phyloP scores from a whole-genome alignment of 2,329 filamentous ascomycete genomes.

The Sporothrix pseudoabietina region DNA sequence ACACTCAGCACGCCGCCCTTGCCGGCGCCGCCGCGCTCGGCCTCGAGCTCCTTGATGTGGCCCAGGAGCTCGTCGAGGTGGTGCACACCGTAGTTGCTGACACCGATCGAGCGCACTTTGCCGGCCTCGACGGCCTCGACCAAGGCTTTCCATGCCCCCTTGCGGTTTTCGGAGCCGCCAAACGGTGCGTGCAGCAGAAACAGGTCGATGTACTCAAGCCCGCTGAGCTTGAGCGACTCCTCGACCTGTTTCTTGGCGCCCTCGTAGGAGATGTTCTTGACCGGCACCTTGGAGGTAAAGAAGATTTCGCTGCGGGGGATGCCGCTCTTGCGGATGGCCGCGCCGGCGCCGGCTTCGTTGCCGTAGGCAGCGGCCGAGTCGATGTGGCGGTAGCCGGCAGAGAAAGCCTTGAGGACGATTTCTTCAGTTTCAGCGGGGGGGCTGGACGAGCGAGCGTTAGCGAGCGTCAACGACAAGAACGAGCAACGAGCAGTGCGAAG shows the following conservation, averaged over 20 bases:
- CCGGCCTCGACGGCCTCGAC: constrained; percentile 65
- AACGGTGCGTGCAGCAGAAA: constrained; percentile 65
- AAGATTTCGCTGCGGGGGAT: constrained; percentile 59
- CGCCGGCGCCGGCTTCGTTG: constrained; percentile 64
- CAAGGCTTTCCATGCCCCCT: constrained; percentile 63
- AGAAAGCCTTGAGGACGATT: constrained; percentile 45
- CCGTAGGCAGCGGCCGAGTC: constrained; percentile 65
- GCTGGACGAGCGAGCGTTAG: background rate
- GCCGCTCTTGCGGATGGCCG: constrained; percentile 56
- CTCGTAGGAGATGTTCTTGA: constrained; percentile 48
- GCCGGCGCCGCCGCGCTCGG: constrained; percentile 61
- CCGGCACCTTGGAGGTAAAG: constrained; percentile 62
- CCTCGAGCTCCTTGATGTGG: constrained; percentile 62
- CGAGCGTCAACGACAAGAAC: background rate
- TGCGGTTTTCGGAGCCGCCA: constrained; percentile 57
- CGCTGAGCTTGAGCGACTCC: constrained; percentile 40
- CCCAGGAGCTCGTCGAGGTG: constrained; percentile 62
- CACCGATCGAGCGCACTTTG: constrained; percentile 62
- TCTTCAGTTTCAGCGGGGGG: constrained; percentile 21
- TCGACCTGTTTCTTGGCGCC: background rate
- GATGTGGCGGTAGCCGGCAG: constrained; percentile 55
- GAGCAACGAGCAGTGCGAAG: background rate
- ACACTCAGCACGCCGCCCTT: constrained; percentile 75
- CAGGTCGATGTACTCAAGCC: constrained; percentile 68
- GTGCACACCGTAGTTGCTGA: constrained; percentile 67